Evolutionary conservation across 2,329 filamentous ascomycete species (phyloP), one percentile per base, ranked within the genome.

Genomic region (Ophiostoma sp.): DNA sequence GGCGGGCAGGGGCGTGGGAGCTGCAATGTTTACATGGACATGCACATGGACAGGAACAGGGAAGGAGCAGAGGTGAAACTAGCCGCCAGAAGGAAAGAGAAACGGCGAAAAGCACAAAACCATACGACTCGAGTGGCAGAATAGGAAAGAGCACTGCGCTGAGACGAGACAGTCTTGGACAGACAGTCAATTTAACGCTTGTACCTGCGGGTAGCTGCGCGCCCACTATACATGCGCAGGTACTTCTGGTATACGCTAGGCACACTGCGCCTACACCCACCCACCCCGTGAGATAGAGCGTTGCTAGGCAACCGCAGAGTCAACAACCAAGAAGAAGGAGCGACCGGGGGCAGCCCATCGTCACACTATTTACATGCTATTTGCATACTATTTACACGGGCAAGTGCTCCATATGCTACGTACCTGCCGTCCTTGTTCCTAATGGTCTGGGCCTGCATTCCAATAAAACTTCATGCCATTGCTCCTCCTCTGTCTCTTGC

Each of bases 301-400:
- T 73, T 73, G 72, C 72, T 70, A 55, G 71, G 72, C 72, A 73
- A 73, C 72, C 14, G 3, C 2, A 8, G 4, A 40, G 68, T 71
- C 72, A 73, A 73, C 72, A 73, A 60, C 12, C 41, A 67, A 27
- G n/a, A 4, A 27, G 14, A 44, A 44, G 14, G n/a, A 27, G 49
- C 55, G n/a, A 60, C 55, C 27, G 55, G 55, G 52, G 55, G 55
- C 38, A 18, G 36, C 60, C 58, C 67, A 68, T 27, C 70, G 68
- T 70, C 68, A 69, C 68, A 67, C 66, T 41, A 64, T 63, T 67
- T 44, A 65, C 44, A 62, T 49, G 27, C 27, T 27, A 27, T 27
- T 27, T 27, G 27, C 27, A 27, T 27, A 27, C 27, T 27, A 27
- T 27, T 27, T 27, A 5, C 27, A 47, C 63, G 27, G 27, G 27